Base-by-base conservation (phyloP, 352 stramenopile species). In the Globisporangium solare region DNA sequence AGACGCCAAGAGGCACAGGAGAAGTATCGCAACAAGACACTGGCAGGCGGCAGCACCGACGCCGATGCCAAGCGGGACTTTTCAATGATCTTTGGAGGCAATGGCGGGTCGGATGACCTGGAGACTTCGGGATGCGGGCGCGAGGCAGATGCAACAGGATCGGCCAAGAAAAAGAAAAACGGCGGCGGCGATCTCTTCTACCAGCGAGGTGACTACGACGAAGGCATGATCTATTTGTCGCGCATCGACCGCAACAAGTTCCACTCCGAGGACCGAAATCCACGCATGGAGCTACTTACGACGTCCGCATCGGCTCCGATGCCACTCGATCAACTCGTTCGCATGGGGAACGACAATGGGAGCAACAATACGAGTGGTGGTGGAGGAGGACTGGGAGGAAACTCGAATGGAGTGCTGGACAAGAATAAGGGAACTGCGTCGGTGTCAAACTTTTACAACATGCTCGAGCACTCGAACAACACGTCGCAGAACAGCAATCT, bases 171-270 rank as follows among this genome's bases (percentile, higher is more conserved):
- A 40, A 68, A 52, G 14, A 63, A 70, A 60, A 79, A 76, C 48
- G 81, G 81, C 47, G 75, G 76, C 40, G 84, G 82, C 5, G 84
- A 94, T 56, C 61, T 94, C 39, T 94, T 94, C 60, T 94, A 92
- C 61, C 80, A 88, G 60, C 76, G 83, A n/a, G 84, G 84, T 0
- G 75, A 86, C 42, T 94, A 92, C 59, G 75, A 92, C 57, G 83
- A 94, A 70, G 84, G 84, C 14, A 73, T 92, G 50, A 91, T 94
- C 57, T 94, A 94, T 51, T 62, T 94, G 17, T 92, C 83, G 31
- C 80, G 84, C 37, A 88, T 94, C 54, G 77, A 92, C 63, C 79
- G 73, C 60, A 76, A 68, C 39, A 78, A 78, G 22, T 90, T 90
- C 52, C 66, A 64, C 35, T 77, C 64, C 22, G 79, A 90, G 52